Evolutionary conservation across 1,284 basidiomycete species (phyloP), one percentile per base, ranked within the genome.

Genomic region (Baeospora myosura): DNA sequence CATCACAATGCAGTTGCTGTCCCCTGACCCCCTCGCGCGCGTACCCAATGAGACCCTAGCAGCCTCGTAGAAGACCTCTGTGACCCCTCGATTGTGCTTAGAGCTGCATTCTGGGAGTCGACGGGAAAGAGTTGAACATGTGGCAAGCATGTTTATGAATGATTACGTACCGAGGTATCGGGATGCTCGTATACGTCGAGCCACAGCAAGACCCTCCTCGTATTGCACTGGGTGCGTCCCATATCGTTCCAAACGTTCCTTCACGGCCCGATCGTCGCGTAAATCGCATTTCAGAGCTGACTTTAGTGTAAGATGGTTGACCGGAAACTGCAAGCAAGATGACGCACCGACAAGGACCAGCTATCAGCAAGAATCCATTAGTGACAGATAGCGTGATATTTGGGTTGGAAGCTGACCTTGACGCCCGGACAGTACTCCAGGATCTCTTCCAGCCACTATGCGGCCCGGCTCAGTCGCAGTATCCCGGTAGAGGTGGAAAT

Each of bases 211-310:
- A 0, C 93, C 93, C 55, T 95, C 83, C 51, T 96, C 88, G 54
- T 97, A 98, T 52, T 88, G 77, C 11, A 95, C 80, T 0, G 87
- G 74, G 48, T 78, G 78, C 50, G 71, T 64, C 1, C 79, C 78
- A 52, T 78, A 76, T 46, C 80, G 74, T 37, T 75, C 73, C 33
- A 94, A 68, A 39, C 81, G 77, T 36, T 86, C 81, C 55, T 71
- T 71, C 14, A 81, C 74, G 2, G 66, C 63, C 5, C 67, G 68
- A 54, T 96, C 88, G 45, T 93, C 88, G 44, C 94, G 73, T 25
- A 97, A 72, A 62, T 98, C 94, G 56, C 94, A 98, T 66, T 98
- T 98, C 36, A 95, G 71, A 2, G 94, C 92, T 93, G 38, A 14
- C 43, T 53, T 25, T 33, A 39, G 42, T 37, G 42, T 20, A 30